Conservation (phyloP, 306 rosid species). For the Boehmeria nivea region DNA sequence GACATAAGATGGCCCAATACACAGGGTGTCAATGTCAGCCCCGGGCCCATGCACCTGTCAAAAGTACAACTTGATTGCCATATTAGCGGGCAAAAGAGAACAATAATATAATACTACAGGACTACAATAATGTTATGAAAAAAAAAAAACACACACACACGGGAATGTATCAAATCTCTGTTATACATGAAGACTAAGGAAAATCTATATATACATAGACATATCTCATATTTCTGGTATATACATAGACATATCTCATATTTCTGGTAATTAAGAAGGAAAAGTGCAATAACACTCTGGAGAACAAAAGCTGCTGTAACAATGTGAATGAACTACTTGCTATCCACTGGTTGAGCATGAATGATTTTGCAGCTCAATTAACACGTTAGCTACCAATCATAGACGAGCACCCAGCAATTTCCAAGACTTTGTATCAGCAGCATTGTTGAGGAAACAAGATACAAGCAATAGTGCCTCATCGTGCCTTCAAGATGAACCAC, state of each 20-base stretch:
- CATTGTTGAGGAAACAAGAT: no score
- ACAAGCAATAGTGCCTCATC: no score
- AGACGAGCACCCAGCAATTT: no score
- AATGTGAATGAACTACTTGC: neutral
- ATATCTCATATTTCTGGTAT: neutral
- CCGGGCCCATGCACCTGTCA: constrained; percentile 92
- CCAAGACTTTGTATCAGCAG: no score
- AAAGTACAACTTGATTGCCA: constrained; percentile 13
- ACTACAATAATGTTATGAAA: neutral
- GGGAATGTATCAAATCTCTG: no score
- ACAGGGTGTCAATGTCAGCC: constrained; percentile 73
- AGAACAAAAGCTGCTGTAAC: neutral
- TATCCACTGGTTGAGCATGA: no score
- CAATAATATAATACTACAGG: neutral
- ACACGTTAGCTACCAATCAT: no score
- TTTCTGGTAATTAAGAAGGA: neutral
- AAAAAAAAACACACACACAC: neutral
- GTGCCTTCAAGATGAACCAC: no score
- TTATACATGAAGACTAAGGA: neutral
- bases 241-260: no score
- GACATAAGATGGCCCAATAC: constrained; percentile 91
- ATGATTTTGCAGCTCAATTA: no score
- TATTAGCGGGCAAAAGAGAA: constrained; percentile 3
- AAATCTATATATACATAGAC: neutral
- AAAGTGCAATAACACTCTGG: neutral